Conservation (phyloP, 331 rosid species). For the Pyrus hybrid region DNA sequence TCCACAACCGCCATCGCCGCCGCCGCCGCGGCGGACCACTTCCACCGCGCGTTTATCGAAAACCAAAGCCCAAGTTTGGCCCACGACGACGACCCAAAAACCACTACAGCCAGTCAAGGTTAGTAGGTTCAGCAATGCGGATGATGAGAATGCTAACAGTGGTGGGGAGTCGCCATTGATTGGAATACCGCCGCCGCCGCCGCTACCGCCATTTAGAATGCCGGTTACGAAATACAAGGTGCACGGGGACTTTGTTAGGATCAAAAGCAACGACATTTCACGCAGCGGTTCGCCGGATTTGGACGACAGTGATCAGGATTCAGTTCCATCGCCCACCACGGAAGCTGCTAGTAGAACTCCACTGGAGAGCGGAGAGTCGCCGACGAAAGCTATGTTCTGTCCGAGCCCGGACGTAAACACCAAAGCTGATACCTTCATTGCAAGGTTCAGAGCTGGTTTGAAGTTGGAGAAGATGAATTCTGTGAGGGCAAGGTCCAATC, state of each 20-base stretch:
- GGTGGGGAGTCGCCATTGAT: slow-evolving; percentile 55
- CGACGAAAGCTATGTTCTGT: slow-evolving; percentile 32
- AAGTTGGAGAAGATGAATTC: slow-evolving; percentile 75
- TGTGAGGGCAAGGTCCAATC: slow-evolving; percentile 47
- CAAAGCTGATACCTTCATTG: slow-evolving; percentile 74
- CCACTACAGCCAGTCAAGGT: slow-evolving; percentile 15
- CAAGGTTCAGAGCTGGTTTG: slow-evolving; percentile 63
- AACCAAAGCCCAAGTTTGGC: not conserved
- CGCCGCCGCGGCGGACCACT: not conserved
- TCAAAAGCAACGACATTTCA: slow-evolving; percentile 53
- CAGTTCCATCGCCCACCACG: slow-evolving; percentile 11
- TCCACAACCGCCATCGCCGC: slow-evolving; percentile 6
- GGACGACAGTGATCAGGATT: slow-evolving; percentile 27
- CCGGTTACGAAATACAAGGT: slow-evolving; percentile 40
- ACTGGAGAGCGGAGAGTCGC: slow-evolving; percentile 17
- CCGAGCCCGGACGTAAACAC: slow-evolving; percentile 70
- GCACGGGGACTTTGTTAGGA: slow-evolving; percentile 68
- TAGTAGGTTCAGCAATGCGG: slow-evolving; percentile 13
- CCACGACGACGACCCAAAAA: slow-evolving; percentile 19
- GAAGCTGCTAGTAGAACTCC: slow-evolving; percentile 8
- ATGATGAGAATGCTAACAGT: slow-evolving; percentile 14
- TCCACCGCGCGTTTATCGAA: not conserved
- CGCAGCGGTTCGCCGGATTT: slow-evolving; percentile 48
- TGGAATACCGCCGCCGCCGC: slow-evolving; percentile 71
- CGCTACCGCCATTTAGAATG: slow-evolving; percentile 57